Evolutionary conservation across 129 eudicot species (phyloP).

Genomic region (sunflower (Helianthus annuus)): DNA sequence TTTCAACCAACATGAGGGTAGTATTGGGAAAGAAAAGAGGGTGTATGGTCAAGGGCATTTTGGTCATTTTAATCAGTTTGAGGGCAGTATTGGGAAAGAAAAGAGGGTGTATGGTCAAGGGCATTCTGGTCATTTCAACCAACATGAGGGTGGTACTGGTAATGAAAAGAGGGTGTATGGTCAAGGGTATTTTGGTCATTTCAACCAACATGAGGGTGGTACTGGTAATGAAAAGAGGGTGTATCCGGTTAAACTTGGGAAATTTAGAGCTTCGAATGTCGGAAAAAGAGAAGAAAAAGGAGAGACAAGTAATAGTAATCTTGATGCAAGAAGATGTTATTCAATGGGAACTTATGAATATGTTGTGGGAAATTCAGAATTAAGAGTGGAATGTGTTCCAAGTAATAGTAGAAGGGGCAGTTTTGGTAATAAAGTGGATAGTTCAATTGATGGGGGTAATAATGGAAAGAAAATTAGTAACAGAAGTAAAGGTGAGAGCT

Average conservation of each 20-base stretch:
- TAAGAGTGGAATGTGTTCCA: slow-evolving; percentile 70
- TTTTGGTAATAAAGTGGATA: slow-evolving; percentile 46
- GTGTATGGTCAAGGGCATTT: slow-evolving; percentile 40
- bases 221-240: slow-evolving; percentile 60
- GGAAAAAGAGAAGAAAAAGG: slow-evolving; percentile 43
- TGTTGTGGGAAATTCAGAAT: slow-evolving; percentile 70
- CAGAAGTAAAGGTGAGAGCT: slow-evolving; percentile 89
- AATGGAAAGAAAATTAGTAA: slow-evolving; percentile 72
- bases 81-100: slow-evolving; percentile 41
- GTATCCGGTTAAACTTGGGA: slow-evolving; percentile 87
- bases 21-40: slow-evolving; percentile 54
- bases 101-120: slow-evolving; percentile 54
- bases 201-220: slow-evolving; percentile 39
- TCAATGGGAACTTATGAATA: slow-evolving; percentile 97
- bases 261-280: slow-evolving; percentile 60
- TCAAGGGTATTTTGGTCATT: slow-evolving; percentile 32
- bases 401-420: slow-evolving; percentile 41
- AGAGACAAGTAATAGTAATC: slow-evolving; percentile 70
- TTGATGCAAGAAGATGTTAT: slow-evolving; percentile 92
- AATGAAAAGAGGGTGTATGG: slow-evolving; percentile 62
- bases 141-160: slow-evolving; percentile 35
- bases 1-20: too few species aligned
- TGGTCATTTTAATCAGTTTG: slow-evolving; percentile 42
- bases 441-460: slow-evolving; percentile 45
- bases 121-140: slow-evolving; percentile 43